Percentiles rank a stretch among this genome's conserved stretches.
These are phyloP conservation scores for Mortierella claussenii DNA, from an alignment of 192 early-diverging fungal genomes.

Conservation along the genomic window DNA sequence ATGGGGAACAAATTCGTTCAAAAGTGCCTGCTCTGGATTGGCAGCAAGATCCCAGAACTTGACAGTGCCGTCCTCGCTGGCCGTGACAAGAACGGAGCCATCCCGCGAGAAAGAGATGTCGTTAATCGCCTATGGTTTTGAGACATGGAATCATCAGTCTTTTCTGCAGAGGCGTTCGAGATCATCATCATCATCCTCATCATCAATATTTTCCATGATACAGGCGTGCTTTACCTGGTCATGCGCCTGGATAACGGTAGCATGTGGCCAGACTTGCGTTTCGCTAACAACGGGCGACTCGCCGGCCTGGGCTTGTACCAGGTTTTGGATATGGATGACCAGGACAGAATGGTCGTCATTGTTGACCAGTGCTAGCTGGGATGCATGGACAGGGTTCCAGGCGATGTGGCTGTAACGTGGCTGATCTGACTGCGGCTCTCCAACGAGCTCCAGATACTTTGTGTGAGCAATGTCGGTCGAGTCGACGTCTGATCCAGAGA, in stretches of 20 bases:
- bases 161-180: no score
- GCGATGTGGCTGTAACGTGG: constrained; percentile 54
- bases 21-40: constrained; percentile 1
- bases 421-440: constrained; percentile 26
- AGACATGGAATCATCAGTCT: no score
- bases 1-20: constrained; percentile 49
- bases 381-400: constrained; percentile 53
- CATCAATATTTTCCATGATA: no score
- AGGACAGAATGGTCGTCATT: constrained; percentile 54
- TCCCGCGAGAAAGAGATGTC: constrained; percentile 58
- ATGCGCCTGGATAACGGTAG: constrained; percentile 42
- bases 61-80: constrained; percentile 53
- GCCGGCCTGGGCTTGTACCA: constrained; percentile 23
- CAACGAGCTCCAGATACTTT: constrained; percentile 40
- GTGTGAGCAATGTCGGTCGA: constrained; percentile 49
- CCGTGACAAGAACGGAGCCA: constrained; percentile 56
- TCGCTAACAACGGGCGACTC: constrained; percentile 30
- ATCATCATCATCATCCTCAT: no score
- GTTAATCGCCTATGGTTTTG: constrained; percentile 39
- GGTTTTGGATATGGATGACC: constrained; percentile 38
- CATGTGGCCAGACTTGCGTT: constrained; percentile 28
- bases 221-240: constrained; percentile 50
- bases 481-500: constrained; percentile 36
- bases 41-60: constrained; percentile 40
- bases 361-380: constrained; percentile 53